Evolutionary conservation across 73 alveolate species (phyloP).

Genomic region (Tetrahymena malaccensis): DNA sequence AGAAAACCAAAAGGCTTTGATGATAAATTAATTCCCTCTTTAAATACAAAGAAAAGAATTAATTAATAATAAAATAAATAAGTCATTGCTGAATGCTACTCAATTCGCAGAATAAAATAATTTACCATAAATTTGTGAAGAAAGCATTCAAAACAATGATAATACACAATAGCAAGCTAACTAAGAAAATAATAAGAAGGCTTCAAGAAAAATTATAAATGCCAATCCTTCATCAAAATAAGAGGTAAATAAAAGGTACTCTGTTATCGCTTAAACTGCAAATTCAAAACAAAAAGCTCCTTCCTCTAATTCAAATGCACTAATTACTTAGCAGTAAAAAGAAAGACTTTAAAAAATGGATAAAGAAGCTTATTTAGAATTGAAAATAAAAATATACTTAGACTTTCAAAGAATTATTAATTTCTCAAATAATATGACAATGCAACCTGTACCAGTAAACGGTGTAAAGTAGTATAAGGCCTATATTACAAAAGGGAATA

Average conservation of each 20-base stretch:
- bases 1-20: background rate
- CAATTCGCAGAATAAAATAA: background rate
- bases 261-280: background rate
- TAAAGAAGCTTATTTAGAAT: background rate
- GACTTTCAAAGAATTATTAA: background rate
- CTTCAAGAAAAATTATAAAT: background rate
- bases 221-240: background rate
- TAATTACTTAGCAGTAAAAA: background rate
- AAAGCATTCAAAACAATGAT: background rate
- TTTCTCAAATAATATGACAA: background rate
- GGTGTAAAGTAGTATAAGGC: slow-evolving; percentile 7
- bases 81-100: background rate
- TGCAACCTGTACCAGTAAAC: background rate
- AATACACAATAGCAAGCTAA: background rate
- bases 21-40: background rate
- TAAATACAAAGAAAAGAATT: background rate
- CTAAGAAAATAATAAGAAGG: background rate
- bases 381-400: background rate
- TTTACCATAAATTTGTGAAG: background rate
- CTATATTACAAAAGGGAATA: slow-evolving; percentile 24
- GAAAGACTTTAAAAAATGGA: background rate
- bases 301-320: background rate
- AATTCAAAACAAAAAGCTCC: background rate
- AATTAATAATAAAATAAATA: background rate
- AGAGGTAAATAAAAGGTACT: background rate